Evolutionary conservation across 2,329 filamentous ascomycete genomes (phyloP).

Genomic region (Albophoma yamanashiensis): DNA sequence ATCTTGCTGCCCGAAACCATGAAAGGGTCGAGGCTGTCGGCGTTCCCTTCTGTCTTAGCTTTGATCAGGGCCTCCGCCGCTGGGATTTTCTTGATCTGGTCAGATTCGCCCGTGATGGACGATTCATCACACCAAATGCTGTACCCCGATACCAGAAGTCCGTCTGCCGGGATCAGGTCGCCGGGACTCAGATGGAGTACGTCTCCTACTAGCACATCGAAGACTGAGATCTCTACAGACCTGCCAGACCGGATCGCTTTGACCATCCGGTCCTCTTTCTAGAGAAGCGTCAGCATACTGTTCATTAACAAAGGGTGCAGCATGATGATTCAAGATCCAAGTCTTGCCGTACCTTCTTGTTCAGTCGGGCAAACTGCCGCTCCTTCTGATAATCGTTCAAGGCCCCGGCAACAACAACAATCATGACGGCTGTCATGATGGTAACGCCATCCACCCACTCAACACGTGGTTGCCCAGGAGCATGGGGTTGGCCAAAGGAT

Average conservation of each 20-base stretch:
- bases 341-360: constrained; percentile 16
- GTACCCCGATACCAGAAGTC: constrained; percentile 50
- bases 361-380: constrained; percentile 52
- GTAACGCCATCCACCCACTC: constrained; percentile 61
- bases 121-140: constrained; percentile 57
- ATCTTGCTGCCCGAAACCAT: constrained; percentile 47
- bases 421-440: constrained; percentile 52
- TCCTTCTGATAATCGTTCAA: constrained; percentile 61
- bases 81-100: constrained; percentile 56
- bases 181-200: constrained; percentile 59
- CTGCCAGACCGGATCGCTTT: constrained; percentile 59
- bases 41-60: constrained; percentile 34
- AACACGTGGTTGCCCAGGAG: constrained; percentile 31
- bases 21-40: constrained; percentile 51
- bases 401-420: constrained; percentile 15
- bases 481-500: constrained; percentile 40
- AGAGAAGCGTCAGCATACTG: constrained; percentile 7
- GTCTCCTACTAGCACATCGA: constrained; percentile 59
- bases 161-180: constrained; percentile 61
- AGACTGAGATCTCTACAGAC: constrained; percentile 50
- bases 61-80: constrained; percentile 47
- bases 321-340: not conserved
- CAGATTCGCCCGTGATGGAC: constrained; percentile 63
- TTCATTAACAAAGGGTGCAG: not conserved
- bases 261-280: constrained; percentile 54